A percentile compares a stretch with the other conserved stretches of the same genome.
phyloP scores from a whole-genome alignment of 495 filamentous ascomycete genomes.

The Aspergillus homomorphus region DNA sequence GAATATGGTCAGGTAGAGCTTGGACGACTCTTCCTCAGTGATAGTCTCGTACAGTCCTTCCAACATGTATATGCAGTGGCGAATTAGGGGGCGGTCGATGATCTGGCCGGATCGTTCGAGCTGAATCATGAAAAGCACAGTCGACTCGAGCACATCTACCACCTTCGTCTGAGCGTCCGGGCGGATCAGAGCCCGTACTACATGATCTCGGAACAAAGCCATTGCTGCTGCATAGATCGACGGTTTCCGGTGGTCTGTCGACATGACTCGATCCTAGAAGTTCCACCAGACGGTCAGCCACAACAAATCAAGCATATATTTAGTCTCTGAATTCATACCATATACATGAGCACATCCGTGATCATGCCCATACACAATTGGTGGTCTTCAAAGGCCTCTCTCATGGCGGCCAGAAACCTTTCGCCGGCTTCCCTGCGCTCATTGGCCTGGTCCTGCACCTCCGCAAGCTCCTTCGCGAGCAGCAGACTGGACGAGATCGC shows the following conservation, averaged over 20 bases:
- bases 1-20: conserved; percentile 81
- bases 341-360: conserved; percentile 97
- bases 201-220: conserved; percentile 79
- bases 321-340: no score
- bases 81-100: conserved; percentile 78
- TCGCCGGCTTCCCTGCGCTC: conserved; percentile 80
- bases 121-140: conserved; percentile 85
- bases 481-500: conserved; percentile 61
- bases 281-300: conserved; percentile 11
- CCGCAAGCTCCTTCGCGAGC: conserved; percentile 39
- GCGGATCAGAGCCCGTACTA: conserved; percentile 57
- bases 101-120: conserved; percentile 90
- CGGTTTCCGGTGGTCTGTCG: conserved; percentile 64
- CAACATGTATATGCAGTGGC: conserved; percentile 84
- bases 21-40: conserved; percentile 63
- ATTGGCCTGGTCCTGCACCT: conserved; percentile 54
- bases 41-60: conserved; percentile 83
- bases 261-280: conserved; percentile 69
- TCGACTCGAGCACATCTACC: conserved; percentile 69
- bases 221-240: conserved; percentile 82
- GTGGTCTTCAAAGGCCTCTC: conserved; percentile 81
- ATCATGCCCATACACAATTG: conserved; percentile 94
- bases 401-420: conserved; percentile 73
- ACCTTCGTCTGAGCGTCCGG: conserved; percentile 48
- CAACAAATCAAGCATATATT: background rate